Percentiles rank a stretch among this genome's conserved stretches.
Conservation (phyloP, 441 rosid species). For the Dalechampia spathulata region DNA sequence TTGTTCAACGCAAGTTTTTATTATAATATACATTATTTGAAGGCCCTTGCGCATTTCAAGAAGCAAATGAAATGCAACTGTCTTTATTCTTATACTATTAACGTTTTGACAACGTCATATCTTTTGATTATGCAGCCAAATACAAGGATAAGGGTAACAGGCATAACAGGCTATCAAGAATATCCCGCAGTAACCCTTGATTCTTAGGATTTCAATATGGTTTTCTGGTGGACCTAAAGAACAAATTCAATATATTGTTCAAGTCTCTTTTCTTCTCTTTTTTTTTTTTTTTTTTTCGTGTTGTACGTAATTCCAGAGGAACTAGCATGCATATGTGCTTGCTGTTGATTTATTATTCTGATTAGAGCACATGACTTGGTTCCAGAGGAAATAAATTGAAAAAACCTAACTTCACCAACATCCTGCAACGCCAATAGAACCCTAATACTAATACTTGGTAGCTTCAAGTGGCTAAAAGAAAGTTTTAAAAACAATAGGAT, state of each 20-base stretch:
- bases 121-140: slow-evolving; percentile 56
- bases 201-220: slow-evolving; percentile 16
- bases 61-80: not conserved
- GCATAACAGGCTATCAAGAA: slow-evolving; percentile 79
- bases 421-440: too few species aligned
- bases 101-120: slow-evolving; percentile 3
- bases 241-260: not conserved
- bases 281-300: not conserved
- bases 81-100: not conserved
- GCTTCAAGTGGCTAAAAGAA: too few species aligned
- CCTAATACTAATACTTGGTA: too few species aligned
- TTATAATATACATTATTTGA: too few species aligned
- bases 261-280: not conserved
- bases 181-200: slow-evolving; percentile 57
- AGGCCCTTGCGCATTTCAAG: not conserved
- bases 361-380: too few species aligned
- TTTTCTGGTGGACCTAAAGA: not conserved
- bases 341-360: too few species aligned
- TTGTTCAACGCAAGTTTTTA: too few species aligned
- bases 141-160: slow-evolving; percentile 74
- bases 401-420: too few species aligned
- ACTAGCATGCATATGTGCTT: too few species aligned
- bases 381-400: too few species aligned
- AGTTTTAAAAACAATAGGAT: too few species aligned
- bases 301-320: slow-evolving; percentile 25